Base-by-base conservation (phyloP, 2,329 filamentous ascomycete species). In the Bimuria novae-zelandiae region DNA sequence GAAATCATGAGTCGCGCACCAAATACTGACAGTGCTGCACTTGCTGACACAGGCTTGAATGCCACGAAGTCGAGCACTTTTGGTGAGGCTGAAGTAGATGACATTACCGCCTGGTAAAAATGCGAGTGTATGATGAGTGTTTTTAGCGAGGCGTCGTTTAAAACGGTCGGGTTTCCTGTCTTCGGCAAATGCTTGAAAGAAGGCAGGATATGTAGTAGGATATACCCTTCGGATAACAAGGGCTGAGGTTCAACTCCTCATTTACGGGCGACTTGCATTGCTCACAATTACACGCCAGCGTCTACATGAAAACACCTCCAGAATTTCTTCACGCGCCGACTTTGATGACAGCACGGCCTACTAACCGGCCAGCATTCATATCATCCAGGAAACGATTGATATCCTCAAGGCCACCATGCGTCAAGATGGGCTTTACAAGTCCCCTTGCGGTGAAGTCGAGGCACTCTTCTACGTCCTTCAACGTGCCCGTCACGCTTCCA, bases 1-100 rank as follows among this genome's bases (percentile, higher is more conserved):
- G 90, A 96, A 61, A 93, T 99, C 59, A 97, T 97, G 92, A 78
- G 51, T 71, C 79, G 58, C 59, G 77, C 57, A 59, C 78, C 70
- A 55, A 73, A 69, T 55, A 65, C 64, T 77, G 80, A 54, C 80
- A 56, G 50, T 6, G 48, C 56, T 22, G 53, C 49, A 7, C 49
- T 50, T 1, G 50, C 56, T 11, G 80, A 82, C 45, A 55, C 64
- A 21, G 64, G 67, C 4, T 76, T 82, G 56, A 86, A 85, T 63
- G 74, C 92, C 57, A 90, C 84, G 16, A 96, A 96, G 79, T 92
- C 84, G 51, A 96, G 92, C 75, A 94, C 90, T 0, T 96, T 97
- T 78, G 92, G 93, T 14, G 92, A 97, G 76, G 92, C 91, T 1
- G 94, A 97, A 76, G 91, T 97, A 17, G 93, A 93, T 55, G 94